Evolutionary conservation across 306 rosid genomes (phyloP).

Genomic region (Cicer yamashitae): DNA sequence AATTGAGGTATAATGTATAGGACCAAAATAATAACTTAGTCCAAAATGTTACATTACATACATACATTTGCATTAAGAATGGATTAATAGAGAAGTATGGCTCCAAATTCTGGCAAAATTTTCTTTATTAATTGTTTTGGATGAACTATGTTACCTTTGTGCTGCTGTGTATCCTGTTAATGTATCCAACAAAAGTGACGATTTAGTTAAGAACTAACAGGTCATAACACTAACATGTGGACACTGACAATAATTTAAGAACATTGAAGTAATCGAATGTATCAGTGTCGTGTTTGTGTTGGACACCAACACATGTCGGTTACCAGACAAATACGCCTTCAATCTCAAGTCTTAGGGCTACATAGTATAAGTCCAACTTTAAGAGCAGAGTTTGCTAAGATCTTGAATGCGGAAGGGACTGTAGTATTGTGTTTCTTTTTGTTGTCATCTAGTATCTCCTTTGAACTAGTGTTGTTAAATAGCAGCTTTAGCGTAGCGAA

Average conservation of each 20-base stretch:
- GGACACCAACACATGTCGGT: too few relatives aligned
- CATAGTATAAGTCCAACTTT: too few relatives aligned
- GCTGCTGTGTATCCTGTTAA: neutral
- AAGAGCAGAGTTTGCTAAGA: neutral
- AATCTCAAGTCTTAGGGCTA: too few relatives aligned
- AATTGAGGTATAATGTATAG: neutral
- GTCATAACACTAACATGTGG: too few relatives aligned
- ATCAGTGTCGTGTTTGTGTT: too few relatives aligned
- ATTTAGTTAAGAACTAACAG: slow-evolving; percentile 8
- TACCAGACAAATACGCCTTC: too few relatives aligned
- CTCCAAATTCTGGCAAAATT: slow-evolving; percentile 22
- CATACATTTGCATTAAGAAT: slow-evolving; percentile 1
- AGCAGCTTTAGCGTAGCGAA: too few relatives aligned
- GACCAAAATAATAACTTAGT: slow-evolving; percentile 3
- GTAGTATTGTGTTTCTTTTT: neutral
- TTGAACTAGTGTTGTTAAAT: too few relatives aligned
- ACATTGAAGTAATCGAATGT: too few relatives aligned
- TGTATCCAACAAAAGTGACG: neutral
- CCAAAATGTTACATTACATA: neutral
- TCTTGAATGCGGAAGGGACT: slow-evolving; percentile 23
- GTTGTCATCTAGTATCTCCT: neutral
- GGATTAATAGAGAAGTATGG: slow-evolving; percentile 1
- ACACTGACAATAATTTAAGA: too few relatives aligned
- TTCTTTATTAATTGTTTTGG: neutral
- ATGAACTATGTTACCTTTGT: neutral